A percentile compares a stretch with the other conserved stretches of the same genome.
phyloP scores from a whole-genome alignment of 768 basidiomycete genomes.

The Trametes coccinea region DNA sequence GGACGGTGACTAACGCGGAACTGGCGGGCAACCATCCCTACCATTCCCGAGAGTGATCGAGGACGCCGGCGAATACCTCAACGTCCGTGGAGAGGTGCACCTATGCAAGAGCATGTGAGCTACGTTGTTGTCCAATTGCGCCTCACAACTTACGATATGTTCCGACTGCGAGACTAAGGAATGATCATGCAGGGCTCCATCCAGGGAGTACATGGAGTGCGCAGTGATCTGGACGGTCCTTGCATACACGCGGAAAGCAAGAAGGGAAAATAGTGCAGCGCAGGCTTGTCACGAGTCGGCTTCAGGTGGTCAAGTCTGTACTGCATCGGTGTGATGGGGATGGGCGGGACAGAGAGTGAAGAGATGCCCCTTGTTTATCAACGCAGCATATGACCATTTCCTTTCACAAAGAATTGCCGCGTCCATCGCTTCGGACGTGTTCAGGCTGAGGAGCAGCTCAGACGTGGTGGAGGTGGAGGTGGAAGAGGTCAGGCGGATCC shows the following conservation, averaged over 20 bases:
- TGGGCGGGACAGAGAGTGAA: neutral
- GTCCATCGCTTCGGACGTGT: neutral
- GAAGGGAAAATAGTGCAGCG: neutral
- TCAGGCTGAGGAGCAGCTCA: neutral
- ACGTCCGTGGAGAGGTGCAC: neutral
- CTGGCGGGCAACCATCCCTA: neutral
- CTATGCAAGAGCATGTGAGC: neutral
- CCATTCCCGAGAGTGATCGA: neutral
- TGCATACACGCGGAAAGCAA: neutral
- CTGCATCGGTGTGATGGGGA: neutral
- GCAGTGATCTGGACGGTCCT: neutral
- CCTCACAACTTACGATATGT: neutral
- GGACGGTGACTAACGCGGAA: too few relatives aligned
- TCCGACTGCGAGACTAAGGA: neutral
- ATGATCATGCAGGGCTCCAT: neutral
- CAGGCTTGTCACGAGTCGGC: slow-evolving; percentile 5
- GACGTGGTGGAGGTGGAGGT: neutral
- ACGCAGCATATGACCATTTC: neutral
- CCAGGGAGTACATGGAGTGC: neutral
- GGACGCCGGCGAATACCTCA: neutral
- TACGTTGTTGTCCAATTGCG: neutral
- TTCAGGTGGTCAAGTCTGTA: slow-evolving; percentile 1
- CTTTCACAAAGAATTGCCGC: neutral
- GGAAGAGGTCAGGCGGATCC: neutral
- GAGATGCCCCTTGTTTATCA: neutral